phyloP scores from a whole-genome alignment of 148 eudicot genomes.

The Hydrangea macrophylla region DNA sequence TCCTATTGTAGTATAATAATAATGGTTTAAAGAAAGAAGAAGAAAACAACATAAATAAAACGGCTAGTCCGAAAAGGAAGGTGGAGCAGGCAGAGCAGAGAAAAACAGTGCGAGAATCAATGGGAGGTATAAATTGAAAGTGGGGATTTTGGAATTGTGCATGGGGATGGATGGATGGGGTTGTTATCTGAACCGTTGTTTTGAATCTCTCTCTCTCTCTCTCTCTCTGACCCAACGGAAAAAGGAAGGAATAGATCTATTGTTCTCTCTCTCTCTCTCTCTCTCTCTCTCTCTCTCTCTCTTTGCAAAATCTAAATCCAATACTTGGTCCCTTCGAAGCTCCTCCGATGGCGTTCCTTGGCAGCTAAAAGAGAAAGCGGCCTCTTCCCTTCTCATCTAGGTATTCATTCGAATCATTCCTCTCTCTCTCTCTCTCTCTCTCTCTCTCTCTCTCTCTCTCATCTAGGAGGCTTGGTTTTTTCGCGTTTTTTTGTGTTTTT shows the following conservation, averaged over 20 bases:
- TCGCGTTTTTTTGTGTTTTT: no score
- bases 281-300: not conserved
- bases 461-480: no score
- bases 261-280: not conserved
- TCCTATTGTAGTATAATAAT: no score
- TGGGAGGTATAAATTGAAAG: conserved; percentile 1
- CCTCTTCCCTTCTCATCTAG: no score
- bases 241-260: no score
- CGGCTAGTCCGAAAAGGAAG: not conserved
- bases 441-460: no score
- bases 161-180: no score
- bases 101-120: not conserved
- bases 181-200: not conserved
- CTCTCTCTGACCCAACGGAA: not conserved
- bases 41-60: conserved; percentile 1
- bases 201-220: not conserved
- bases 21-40: no score
- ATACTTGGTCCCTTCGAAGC: no score
- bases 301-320: no score
- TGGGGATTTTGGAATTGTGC: not conserved
- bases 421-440: not conserved
- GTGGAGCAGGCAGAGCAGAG: not conserved
- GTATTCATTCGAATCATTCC: no score
- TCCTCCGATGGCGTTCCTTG: conserved; percentile 7
- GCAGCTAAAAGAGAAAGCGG: not conserved